Evolutionary conservation across 2,329 filamentous ascomycete species (phyloP).

Genomic region (Fusarium pseudonygamai): DNA sequence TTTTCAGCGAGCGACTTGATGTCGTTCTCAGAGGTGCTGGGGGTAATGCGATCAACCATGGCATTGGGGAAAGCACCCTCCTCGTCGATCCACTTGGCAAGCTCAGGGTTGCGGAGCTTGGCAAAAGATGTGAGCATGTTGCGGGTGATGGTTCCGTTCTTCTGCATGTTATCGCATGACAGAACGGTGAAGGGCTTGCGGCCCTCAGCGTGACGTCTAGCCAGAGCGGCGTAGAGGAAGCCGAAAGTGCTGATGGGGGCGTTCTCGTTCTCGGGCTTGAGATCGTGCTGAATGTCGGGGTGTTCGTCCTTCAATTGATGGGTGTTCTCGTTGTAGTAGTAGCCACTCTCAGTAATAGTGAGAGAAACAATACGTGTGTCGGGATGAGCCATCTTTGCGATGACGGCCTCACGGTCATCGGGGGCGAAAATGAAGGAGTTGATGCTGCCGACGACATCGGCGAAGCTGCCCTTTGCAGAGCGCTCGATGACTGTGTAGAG

Average conservation of each 20-base stretch:
- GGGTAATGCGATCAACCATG: slow-evolving; percentile 66
- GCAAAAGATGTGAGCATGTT: slow-evolving; percentile 63
- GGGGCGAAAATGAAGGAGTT: slow-evolving; percentile 62
- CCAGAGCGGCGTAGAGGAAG: slow-evolving; percentile 62
- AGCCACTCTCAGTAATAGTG: slow-evolving; percentile 65
- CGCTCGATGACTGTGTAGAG: slow-evolving; percentile 65
- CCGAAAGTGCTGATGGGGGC: slow-evolving; percentile 60
- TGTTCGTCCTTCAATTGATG: slow-evolving; percentile 60
- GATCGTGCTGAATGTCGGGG: slow-evolving; percentile 60
- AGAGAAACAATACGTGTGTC: slow-evolving; percentile 64
- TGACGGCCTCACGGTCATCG: slow-evolving; percentile 60
- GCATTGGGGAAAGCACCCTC: slow-evolving; percentile 62
- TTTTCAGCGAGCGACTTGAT: slow-evolving; percentile 54
- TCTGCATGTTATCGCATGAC: slow-evolving; percentile 67
- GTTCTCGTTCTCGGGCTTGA: slow-evolving; percentile 56
- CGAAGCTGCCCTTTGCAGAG: slow-evolving; percentile 59
- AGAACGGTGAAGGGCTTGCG: slow-evolving; percentile 63
- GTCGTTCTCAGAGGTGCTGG: slow-evolving; percentile 57
- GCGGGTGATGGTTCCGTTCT: slow-evolving; percentile 63
- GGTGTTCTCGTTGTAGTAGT: slow-evolving; percentile 68
- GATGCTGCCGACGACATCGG: slow-evolving; percentile 62
- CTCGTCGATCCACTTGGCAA: slow-evolving; percentile 60
- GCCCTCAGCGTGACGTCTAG: slow-evolving; percentile 55
- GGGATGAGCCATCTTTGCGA: slow-evolving; percentile 64
- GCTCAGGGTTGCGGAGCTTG: slow-evolving; percentile 54